Percentiles rank a stretch among this genome's conserved stretches.
Evolutionary conservation across 2,329 filamentous ascomycete species (phyloP).

Genomic region (Microcyclosporella mali): DNA sequence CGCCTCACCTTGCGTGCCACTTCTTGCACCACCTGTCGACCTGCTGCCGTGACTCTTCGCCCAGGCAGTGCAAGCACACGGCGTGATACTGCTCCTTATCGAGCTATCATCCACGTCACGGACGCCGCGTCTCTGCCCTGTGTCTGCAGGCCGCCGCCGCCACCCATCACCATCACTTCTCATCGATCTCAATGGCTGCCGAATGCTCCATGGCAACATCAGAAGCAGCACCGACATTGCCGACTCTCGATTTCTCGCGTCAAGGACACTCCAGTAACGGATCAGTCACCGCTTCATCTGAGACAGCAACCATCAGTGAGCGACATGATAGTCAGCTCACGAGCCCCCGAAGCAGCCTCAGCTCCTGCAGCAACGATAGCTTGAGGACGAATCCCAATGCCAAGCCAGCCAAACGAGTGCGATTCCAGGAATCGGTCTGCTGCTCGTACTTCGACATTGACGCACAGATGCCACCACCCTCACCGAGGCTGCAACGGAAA

Average conservation of each 20-base stretch:
- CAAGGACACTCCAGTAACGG: background rate
- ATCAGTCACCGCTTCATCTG: background rate
- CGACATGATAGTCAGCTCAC: constrained; percentile 4
- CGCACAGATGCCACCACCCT: background rate
- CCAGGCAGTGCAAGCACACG: background rate
- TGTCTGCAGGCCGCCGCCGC: background rate
- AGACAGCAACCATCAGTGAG: constrained; percentile 9
- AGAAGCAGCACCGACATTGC: background rate
- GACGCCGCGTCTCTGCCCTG: background rate
- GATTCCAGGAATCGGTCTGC: constrained; percentile 11
- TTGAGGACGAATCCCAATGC: background rate
- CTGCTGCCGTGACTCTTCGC: too few species aligned
- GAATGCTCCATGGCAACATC: background rate
- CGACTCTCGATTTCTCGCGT: constrained; percentile 1
- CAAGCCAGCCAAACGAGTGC: constrained; percentile 9
- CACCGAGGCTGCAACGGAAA: background rate
- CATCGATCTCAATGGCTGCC: background rate
- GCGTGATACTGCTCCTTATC: background rate
- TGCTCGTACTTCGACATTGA: constrained; percentile 10
- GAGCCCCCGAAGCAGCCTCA: constrained; percentile 8
- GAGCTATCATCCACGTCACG: background rate
- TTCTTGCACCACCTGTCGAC: too few species aligned
- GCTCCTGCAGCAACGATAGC: constrained; percentile 10
- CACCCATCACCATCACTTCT: background rate
- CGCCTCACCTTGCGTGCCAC: too few species aligned